These are phyloP conservation scores for Penicillium macrosclerotiorum DNA, from an alignment of 495 filamentous ascomycete species.

Conservation along the genomic window DNA sequence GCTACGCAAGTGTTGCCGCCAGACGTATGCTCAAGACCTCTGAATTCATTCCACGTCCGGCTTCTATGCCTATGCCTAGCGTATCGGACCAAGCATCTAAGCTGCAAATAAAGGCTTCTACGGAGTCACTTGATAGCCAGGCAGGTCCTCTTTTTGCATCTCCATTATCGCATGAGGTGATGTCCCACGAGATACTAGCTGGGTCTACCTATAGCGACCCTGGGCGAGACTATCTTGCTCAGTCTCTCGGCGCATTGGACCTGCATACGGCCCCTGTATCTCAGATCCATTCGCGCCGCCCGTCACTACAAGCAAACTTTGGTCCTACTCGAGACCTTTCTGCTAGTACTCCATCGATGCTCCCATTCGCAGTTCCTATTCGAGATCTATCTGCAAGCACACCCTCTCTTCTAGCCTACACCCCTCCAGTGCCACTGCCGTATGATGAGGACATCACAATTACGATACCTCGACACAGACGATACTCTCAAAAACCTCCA, in stretches of 20 bases:
- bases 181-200: constrained; percentile 26
- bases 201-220: constrained; percentile 42
- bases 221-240: constrained; percentile 16
- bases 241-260: constrained; percentile 20
- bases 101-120: constrained; percentile 34
- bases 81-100: constrained; percentile 13
- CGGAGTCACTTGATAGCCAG: constrained; percentile 32
- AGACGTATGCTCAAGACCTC: constrained; percentile 16
- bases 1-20: constrained; percentile 29
- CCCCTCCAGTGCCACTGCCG: constrained; percentile 22
- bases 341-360: constrained; percentile 28
- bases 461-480: constrained; percentile 15
- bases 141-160: constrained; percentile 29
- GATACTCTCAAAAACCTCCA: constrained; percentile 1
- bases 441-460: constrained; percentile 33
- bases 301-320: constrained; percentile 16
- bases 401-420: constrained; percentile 15
- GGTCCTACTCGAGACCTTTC: constrained; percentile 26
- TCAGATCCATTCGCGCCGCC: constrained; percentile 25
- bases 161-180: constrained; percentile 29
- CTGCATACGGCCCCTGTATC: constrained; percentile 25
- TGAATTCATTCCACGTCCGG: constrained; percentile 19
- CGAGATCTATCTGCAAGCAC: constrained; percentile 19
- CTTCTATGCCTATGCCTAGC: constrained; percentile 21
- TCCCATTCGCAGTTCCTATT: constrained; percentile 13